Percentiles rank a stretch among this genome's conserved stretches.
These are phyloP conservation scores for Ophidiomyces ophidiicola DNA, from an alignment of 2,329 filamentous ascomycete genomes.

Conservation along the genomic window DNA sequence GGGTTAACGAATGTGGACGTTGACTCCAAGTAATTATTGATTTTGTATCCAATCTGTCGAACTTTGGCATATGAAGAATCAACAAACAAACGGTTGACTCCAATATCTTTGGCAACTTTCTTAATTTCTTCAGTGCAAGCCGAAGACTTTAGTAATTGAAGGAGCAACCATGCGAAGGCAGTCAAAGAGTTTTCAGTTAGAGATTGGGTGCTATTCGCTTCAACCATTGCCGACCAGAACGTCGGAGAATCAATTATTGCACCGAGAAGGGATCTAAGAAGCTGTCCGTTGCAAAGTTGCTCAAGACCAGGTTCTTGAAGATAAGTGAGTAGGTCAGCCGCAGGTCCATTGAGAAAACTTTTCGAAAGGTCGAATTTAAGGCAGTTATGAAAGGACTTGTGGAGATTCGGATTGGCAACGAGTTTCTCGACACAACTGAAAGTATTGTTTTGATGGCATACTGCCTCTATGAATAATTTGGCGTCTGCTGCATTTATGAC, in stretches of 20 bases:
- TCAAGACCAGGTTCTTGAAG: not conserved
- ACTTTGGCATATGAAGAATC: not conserved
- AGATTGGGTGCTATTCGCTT: not conserved
- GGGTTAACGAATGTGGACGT: not conserved
- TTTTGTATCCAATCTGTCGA: not conserved
- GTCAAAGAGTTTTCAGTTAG: not conserved
- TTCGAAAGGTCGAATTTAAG: not conserved
- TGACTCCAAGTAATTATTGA: not conserved
- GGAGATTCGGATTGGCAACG: not conserved
- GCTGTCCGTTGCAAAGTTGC: slow-evolving; percentile 4
- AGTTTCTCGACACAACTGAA: not conserved
- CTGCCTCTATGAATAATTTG: slow-evolving; percentile 1
- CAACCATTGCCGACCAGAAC: not conserved
- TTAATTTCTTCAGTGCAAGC: not conserved
- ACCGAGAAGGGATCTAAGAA: not conserved
- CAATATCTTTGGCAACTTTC: not conserved
- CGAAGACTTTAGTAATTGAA: not conserved
- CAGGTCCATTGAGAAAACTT: not conserved
- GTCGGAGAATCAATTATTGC: not conserved
- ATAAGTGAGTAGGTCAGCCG: not conserved
- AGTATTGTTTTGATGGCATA: not conserved
- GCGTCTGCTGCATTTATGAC: not conserved
- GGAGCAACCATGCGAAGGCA: not conserved
- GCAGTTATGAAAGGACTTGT: not conserved
- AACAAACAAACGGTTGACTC: not conserved